Conservation (phyloP, 176 grass and related monocot species). For the Oryza glaberrima region DNA sequence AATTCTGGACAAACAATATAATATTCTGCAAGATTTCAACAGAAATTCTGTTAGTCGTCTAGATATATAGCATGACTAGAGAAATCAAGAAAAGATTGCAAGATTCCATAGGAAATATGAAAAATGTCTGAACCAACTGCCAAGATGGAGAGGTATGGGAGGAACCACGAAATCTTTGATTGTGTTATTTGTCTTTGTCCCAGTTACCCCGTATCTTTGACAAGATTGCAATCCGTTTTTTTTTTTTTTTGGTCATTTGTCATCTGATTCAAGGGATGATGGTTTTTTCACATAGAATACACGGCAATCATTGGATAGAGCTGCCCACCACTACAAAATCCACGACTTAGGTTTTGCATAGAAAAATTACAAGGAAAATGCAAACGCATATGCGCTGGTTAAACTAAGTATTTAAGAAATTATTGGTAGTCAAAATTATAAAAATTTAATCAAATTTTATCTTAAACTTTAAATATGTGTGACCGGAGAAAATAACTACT, state of each 20-base stretch:
- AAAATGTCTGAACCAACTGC: background rate
- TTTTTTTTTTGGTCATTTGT: background rate
- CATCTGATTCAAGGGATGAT: slow-evolving; percentile 17
- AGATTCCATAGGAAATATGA: background rate
- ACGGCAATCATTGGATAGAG: background rate
- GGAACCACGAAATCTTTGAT: background rate
- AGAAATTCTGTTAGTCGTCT: background rate
- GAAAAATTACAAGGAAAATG: background rate
- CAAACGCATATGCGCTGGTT: too few relatives aligned
- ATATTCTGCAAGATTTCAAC: background rate
- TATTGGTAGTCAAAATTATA: too few relatives aligned
- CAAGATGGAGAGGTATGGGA: slow-evolving; percentile 2
- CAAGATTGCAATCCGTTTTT: slow-evolving; percentile 28
- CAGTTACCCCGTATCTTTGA: slow-evolving; percentile 36
- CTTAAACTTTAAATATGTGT: too few relatives aligned
- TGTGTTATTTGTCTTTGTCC: slow-evolving; percentile 10
- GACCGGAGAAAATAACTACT: too few relatives aligned
- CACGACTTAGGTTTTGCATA: background rate
- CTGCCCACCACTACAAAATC: background rate
- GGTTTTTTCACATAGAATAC: background rate
- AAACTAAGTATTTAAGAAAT: too few relatives aligned
- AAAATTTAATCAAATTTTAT: too few relatives aligned
- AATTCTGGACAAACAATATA: background rate
- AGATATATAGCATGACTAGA: too few relatives aligned
- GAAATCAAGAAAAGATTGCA: background rate